These are phyloP conservation scores for Tuber indicum DNA, from an alignment of 495 filamentous ascomycete species.

Conservation along the genomic window DNA sequence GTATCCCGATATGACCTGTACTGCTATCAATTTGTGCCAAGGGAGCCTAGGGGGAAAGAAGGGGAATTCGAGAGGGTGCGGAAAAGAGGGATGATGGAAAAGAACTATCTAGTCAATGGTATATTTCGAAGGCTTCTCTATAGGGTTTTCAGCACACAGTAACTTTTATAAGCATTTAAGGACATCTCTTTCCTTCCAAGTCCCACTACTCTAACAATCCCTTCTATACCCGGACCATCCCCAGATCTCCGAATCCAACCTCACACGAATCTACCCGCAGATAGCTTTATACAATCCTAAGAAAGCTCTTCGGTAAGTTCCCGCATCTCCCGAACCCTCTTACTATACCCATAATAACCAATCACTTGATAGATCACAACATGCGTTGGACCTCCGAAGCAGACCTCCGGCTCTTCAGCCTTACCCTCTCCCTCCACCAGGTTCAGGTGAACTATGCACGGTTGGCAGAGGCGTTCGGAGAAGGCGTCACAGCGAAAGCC, in stretches of 20 bases:
- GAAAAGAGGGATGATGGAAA: neutral
- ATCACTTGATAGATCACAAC: neutral
- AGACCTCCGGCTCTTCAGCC: slow-evolving; percentile 5
- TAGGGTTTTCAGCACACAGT: neutral
- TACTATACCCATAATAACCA: neutral
- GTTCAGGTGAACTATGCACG: neutral
- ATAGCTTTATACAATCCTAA: neutral
- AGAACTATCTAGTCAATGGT: neutral
- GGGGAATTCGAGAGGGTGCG: neutral
- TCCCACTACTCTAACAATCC: neutral
- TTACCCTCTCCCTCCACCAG: slow-evolving; percentile 3
- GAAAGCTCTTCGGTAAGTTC: neutral
- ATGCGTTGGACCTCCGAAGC: slow-evolving; percentile 8
- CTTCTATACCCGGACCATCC: neutral
- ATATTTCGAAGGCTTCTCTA: neutral
- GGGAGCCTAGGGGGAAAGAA: neutral
- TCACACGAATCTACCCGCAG: neutral
- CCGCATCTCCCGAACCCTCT: neutral
- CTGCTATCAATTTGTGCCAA: neutral
- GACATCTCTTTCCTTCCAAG: neutral
- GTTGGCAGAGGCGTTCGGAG: slow-evolving; percentile 7
- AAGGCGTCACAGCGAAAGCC: slow-evolving; percentile 9
- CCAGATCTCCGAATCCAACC: neutral
- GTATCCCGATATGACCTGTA: neutral
- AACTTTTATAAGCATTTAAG: neutral